phyloP scores from a whole-genome alignment of 2,329 filamentous ascomycete genomes.

The Stemphylium lycopersici region DNA sequence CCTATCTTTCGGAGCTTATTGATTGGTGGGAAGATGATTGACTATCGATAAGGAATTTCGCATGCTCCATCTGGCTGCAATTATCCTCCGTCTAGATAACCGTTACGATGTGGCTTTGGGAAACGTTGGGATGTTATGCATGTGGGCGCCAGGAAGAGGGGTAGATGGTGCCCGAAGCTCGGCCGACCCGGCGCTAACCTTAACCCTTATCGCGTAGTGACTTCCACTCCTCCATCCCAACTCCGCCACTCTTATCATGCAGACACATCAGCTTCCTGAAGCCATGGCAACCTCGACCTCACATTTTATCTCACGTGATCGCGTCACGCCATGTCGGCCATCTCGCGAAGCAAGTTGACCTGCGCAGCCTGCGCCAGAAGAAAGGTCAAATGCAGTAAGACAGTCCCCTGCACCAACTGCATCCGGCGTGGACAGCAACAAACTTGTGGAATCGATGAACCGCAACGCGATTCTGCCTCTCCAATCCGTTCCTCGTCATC shows the following conservation, averaged over 20 bases:
- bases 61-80: not conserved
- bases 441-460: constrained; percentile 10
- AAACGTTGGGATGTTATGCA: not conserved
- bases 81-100: not conserved
- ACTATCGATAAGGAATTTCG: not conserved
- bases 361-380: constrained; percentile 36
- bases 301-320: not conserved
- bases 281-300: not conserved
- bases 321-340: not conserved
- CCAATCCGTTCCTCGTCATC: not conserved
- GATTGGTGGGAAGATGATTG: not conserved
- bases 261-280: not conserved
- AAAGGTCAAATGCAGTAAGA: constrained; percentile 50
- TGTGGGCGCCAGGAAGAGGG: not conserved
- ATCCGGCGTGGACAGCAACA: constrained; percentile 29
- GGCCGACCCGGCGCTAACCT: constrained; percentile 2
- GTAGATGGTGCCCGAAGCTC: not conserved
- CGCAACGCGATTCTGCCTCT: not conserved
- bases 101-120: not conserved
- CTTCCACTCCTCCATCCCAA: not conserved
- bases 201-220: not conserved
- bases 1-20: not conserved
- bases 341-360: constrained; percentile 19
- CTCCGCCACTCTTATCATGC: not conserved
- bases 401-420: constrained; percentile 50